Evolutionary conservation across 2,329 filamentous ascomycete genomes (phyloP).

Genomic region (Xylaria multiplex): DNA sequence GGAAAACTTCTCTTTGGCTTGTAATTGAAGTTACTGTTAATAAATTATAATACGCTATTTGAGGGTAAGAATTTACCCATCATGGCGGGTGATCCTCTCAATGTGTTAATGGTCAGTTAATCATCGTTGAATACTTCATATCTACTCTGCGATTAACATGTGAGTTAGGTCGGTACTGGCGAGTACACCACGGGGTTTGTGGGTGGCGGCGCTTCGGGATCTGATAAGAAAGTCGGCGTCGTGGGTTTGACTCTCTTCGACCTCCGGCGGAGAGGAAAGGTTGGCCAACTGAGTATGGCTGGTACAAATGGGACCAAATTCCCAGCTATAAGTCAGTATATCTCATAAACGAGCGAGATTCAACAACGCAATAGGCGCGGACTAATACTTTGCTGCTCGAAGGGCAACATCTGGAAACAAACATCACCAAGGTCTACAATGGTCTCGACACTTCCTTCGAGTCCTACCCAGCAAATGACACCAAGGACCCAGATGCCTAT

Average conservation of each 20-base stretch:
- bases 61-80: slow-evolving; percentile 7
- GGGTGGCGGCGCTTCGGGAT: slow-evolving; percentile 81
- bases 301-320: slow-evolving; percentile 90
- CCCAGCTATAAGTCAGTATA: slow-evolving; percentile 81
- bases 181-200: slow-evolving; percentile 98
- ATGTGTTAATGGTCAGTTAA: slow-evolving; percentile 71
- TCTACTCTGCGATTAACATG: slow-evolving; percentile 34
- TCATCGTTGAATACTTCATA: background rate
- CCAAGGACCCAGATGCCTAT: slow-evolving; percentile 82
- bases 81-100: slow-evolving; percentile 57
- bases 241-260: slow-evolving; percentile 92
- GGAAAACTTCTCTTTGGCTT: background rate
- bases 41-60: background rate
- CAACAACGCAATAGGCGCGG: background rate
- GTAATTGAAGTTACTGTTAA: background rate
- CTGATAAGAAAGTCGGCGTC: slow-evolving; percentile 96
- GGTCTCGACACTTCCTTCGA: slow-evolving; percentile 85
- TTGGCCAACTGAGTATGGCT: slow-evolving; percentile 86
- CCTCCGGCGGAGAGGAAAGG: slow-evolving; percentile 86
- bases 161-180: slow-evolving; percentile 79
- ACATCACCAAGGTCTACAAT: slow-evolving; percentile 90
- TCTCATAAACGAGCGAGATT: background rate
- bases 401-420: slow-evolving; percentile 86
- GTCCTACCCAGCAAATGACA: slow-evolving; percentile 81
- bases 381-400: slow-evolving; percentile 19